Percentiles rank a stretch among this genome's conserved stretches.
phyloP scores from a whole-genome alignment of 2,329 filamentous ascomycete species.

The Fusarium azukiicola region DNA sequence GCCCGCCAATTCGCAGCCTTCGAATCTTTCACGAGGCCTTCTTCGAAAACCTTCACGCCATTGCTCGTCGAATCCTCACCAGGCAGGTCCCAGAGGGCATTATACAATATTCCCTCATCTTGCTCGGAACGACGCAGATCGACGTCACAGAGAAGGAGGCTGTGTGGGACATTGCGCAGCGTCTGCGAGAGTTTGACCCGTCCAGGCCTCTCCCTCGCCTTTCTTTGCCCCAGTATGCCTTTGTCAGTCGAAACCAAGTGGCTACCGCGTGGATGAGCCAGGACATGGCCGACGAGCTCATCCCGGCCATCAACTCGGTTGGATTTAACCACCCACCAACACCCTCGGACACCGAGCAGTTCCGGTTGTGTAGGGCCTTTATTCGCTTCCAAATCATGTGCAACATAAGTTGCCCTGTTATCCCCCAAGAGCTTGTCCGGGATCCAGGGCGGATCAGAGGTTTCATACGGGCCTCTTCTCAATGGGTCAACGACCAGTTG shows the following conservation, averaged over 20 bases:
- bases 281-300: not conserved
- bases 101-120: not conserved
- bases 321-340: not conserved
- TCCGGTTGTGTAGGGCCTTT: not conserved
- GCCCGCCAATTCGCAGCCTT: not conserved
- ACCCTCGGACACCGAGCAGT: not conserved
- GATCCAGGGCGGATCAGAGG: not conserved
- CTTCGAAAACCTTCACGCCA: not conserved
- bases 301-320: not conserved
- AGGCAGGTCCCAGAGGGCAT: not conserved
- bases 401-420: not conserved
- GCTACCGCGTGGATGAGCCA: not conserved
- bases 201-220: not conserved
- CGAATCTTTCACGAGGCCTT: not conserved
- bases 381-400: not conserved
- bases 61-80: not conserved
- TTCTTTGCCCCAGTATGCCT: not conserved
- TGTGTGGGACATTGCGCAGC: not conserved
- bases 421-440: not conserved
- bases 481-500: slow-evolving; percentile 4
- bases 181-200: not conserved
- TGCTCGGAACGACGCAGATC: slow-evolving; percentile 1
- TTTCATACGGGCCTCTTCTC: not conserved
- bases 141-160: not conserved
- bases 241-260: not conserved